Conservation (phyloP, 176 grass and related monocot genomes). For the Hordeum marinum region DNA sequence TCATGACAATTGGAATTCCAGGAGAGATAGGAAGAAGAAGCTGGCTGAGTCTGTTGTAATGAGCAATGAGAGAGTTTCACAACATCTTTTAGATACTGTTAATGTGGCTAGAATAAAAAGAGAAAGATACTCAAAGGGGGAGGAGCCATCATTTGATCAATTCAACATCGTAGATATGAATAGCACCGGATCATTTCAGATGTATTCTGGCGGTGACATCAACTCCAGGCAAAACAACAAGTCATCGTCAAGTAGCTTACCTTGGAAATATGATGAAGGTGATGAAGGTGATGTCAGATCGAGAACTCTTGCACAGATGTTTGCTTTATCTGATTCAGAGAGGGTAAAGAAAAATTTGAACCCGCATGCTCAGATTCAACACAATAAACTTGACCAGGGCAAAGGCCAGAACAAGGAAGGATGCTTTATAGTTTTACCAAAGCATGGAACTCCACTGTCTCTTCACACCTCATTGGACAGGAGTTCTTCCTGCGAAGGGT, state of each 20-base stretch:
- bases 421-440: conserved; percentile 55
- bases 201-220: background rate
- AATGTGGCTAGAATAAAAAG: conserved; percentile 4
- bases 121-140: conserved; percentile 13
- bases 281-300: conserved; percentile 21
- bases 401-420: conserved; percentile 33
- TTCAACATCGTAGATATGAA: background rate
- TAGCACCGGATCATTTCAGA: conserved; percentile 22
- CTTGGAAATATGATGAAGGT: background rate
- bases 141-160: conserved; percentile 29
- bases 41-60: conserved; percentile 24
- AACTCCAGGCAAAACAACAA: conserved; percentile 25
- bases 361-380: background rate
- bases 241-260: background rate
- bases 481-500: conserved; percentile 10
- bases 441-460: conserved; percentile 24
- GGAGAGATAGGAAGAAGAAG: conserved; percentile 22
- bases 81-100: conserved; percentile 19
- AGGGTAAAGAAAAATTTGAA: conserved; percentile 25
- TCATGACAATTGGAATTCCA: conserved; percentile 20
- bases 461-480: conserved; percentile 19
- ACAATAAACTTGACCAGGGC: conserved; percentile 6
- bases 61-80: conserved; percentile 24
- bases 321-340: conserved; percentile 63
- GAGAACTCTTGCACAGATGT: conserved; percentile 62